Conservation (phyloP, 768 basidiomycete species). For the Suillus hirtellus region DNA sequence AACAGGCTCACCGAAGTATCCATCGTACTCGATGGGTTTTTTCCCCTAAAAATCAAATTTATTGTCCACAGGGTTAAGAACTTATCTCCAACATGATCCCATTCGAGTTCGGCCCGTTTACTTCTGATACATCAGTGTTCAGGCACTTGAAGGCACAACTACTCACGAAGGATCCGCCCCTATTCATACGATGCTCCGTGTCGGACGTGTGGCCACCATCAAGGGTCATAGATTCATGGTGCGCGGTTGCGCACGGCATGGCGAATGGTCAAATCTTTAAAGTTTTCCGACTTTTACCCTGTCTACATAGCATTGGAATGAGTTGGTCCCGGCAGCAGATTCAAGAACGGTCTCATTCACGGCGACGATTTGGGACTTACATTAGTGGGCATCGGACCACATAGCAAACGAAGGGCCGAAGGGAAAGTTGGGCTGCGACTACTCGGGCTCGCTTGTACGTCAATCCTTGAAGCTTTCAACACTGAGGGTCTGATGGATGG, state of each 20-base stretch:
- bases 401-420: slow-evolving; percentile 62
- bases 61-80: too few relatives aligned
- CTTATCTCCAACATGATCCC: neutral
- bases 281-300: neutral
- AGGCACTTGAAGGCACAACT: neutral
- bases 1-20: too few relatives aligned
- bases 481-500: neutral
- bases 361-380: slow-evolving; percentile 92
- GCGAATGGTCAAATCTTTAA: neutral
- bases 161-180: neutral
- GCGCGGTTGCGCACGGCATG: neutral
- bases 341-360: slow-evolving; percentile 86
- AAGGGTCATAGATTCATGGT: neutral
- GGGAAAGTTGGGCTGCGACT: slow-evolving; percentile 45
- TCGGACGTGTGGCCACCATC: neutral
- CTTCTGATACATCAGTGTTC: neutral
- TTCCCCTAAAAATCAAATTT: too few relatives aligned
- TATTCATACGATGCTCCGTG: neutral
- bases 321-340: slow-evolving; percentile 76
- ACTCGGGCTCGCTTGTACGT: neutral
- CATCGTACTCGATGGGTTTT: too few relatives aligned
- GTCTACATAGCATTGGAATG: slow-evolving; percentile 67
- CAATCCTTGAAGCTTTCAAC: neutral
- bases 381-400: slow-evolving; percentile 88
- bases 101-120: neutral